Base-by-base conservation (phyloP, 2,329 filamentous ascomycete species). In the Talaromyces sp. region DNA sequence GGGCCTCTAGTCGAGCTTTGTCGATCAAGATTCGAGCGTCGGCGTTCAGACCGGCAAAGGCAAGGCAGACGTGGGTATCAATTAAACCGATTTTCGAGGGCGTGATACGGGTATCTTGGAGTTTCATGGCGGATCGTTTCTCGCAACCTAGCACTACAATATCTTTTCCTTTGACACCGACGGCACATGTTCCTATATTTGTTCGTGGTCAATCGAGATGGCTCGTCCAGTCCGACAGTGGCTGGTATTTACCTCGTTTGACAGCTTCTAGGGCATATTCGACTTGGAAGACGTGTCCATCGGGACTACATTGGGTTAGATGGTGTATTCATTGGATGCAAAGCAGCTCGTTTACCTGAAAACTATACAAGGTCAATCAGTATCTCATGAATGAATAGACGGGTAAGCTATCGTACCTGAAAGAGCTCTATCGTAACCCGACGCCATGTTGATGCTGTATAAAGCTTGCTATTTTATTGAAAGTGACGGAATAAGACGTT, bases 231-330 rank as follows among this genome's bases (percentile, higher is more conserved):
- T 25, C 11, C 31, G 31, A 51, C 7, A 53, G 49, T n/a, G 13
- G 53, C 25, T 22, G 29, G 36, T 49, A 51, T 64, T 19, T 83
- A 95, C 94, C 95, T 92, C 95, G 85, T 86, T 99, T 99, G 72
- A 99, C 95, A 72, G 95, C 95, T 83, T 99, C 95, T 72, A 96
- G 91, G 65, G 95, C 95, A 87, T 99, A 99, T 86, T 99, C 95
- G 76, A 99, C 95, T 82, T 99, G 95, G 84, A 99, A 99, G 75
- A 99, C 95, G 84, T 99, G 95, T 81, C 95, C 95, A 83, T 99
- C 95, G 76, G 95, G 95, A 87, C 94, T 98, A 76, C 58, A 65
- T 15, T 58, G 58, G n/a, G 77, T 89, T 79, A 88, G 83, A 72
- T 69, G 66, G 47, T 40, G 36, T 54, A 25, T 53, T 70, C 31